Conservation (phyloP, 164 flowering plant genomes). For the Vitis cinerea region DNA sequence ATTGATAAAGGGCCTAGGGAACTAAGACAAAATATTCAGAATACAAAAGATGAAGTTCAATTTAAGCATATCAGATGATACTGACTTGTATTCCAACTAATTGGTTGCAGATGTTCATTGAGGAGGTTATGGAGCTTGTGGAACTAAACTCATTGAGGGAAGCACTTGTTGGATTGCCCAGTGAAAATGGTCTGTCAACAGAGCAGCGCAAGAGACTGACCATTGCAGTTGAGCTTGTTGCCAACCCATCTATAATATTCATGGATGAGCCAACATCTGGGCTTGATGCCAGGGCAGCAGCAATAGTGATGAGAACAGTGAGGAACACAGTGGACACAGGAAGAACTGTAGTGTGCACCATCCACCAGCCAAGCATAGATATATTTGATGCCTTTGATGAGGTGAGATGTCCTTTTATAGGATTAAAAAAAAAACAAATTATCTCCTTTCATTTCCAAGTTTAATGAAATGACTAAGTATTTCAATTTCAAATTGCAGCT, state of each 20-base stretch:
- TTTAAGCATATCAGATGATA: no score
- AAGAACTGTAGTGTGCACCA: no score
- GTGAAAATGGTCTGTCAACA: slow-evolving; percentile 38
- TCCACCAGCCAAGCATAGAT: slow-evolving; percentile 16
- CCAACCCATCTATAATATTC: no score
- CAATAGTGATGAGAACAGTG: slow-evolving; percentile 24
- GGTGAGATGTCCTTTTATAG: slow-evolving; percentile 11
- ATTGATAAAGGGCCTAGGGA: not conserved
- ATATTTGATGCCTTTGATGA: slow-evolving; percentile 42
- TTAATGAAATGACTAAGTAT: not conserved
- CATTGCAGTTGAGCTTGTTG: no score
- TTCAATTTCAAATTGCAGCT: slow-evolving; percentile 31
- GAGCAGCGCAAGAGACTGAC: slow-evolving; percentile 27
- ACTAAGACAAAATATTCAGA: no score
- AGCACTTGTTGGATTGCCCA: slow-evolving; percentile 38
- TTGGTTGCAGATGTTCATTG: slow-evolving; percentile 27
- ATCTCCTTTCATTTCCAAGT: not conserved
- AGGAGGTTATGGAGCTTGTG: slow-evolving; percentile 14
- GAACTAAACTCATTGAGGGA: slow-evolving; percentile 32
- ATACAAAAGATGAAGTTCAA: no score
- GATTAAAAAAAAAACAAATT: no score
- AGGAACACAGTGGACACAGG: no score
- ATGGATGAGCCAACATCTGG: slow-evolving; percentile 50
- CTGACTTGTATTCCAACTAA: no score
- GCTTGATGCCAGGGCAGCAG: slow-evolving; percentile 40